phyloP scores from a whole-genome alignment of 2,329 filamentous ascomycete species.

The Colletotrichum sojae region DNA sequence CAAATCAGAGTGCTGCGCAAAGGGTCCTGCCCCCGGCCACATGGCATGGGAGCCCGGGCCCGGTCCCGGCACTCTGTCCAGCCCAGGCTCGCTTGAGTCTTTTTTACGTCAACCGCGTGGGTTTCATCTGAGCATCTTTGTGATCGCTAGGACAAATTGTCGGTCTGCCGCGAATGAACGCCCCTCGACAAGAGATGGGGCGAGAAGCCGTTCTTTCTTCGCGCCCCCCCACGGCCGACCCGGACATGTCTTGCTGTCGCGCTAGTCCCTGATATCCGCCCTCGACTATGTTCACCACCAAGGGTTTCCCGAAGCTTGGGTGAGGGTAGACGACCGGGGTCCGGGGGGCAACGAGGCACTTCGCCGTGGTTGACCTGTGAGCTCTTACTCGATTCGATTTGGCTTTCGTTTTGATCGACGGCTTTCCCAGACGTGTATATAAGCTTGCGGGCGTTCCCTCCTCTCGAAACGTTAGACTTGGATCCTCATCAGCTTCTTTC shows the following conservation, averaged over 20 bases:
- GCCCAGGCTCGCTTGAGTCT: constrained; percentile 31
- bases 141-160: constrained; percentile 36
- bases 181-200: constrained; percentile 25
- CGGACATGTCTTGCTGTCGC: constrained; percentile 33
- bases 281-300: constrained; percentile 24
- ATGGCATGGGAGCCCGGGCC: constrained; percentile 28
- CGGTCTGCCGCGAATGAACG: constrained; percentile 34
- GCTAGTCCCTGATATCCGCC: constrained; percentile 31
- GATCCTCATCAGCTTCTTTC: constrained; percentile 35
- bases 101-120: constrained; percentile 41
- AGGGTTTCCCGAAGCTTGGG: constrained; percentile 26
- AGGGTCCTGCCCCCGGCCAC: constrained; percentile 26
- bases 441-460: constrained; percentile 38
- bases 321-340: constrained; percentile 11
- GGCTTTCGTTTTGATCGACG: constrained; percentile 28
- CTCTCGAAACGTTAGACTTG: background rate
- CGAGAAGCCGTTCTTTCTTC: constrained; percentile 19
- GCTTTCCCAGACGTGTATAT: constrained; percentile 31
- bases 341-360: constrained; percentile 9
- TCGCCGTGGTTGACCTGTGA: constrained; percentile 30
- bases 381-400: constrained; percentile 39
- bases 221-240: constrained; percentile 37
- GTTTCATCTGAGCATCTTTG: constrained; percentile 31
- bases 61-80: constrained; percentile 40
- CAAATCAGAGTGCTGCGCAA: constrained; percentile 38